Percentiles rank a stretch among this genome's conserved stretches.
These are phyloP conservation scores for Rhexocercosporidium sp. DNA, from an alignment of 2,329 filamentous ascomycete genomes.

Conservation along the genomic window DNA sequence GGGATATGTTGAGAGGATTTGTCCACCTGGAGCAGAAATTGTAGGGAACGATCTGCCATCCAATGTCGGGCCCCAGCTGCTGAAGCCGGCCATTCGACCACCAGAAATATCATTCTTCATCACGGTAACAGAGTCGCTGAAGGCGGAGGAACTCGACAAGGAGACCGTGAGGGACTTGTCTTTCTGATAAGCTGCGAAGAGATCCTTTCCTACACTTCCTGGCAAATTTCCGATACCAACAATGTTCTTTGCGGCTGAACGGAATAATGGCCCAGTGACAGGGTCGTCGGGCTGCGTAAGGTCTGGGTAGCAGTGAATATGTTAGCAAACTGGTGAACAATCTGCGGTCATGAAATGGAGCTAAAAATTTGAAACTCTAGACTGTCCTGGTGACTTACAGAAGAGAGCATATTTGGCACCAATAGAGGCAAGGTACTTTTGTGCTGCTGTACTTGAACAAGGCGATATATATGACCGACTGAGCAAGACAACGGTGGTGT, in stretches of 20 bases:
- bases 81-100: not conserved
- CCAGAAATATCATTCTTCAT: not conserved
- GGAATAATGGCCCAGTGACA: not conserved
- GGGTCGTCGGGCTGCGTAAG: not conserved
- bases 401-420: not conserved
- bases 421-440: not conserved
- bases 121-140: not conserved
- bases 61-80: not conserved
- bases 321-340: not conserved
- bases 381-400: not conserved
- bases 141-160: not conserved
- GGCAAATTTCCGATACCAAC: not conserved
- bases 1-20: constrained; percentile 45
- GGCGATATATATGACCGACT: not conserved
- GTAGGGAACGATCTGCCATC: not conserved
- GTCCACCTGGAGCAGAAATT: constrained; percentile 41
- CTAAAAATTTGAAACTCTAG: too few relatives aligned
- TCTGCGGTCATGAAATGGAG: too few relatives aligned
- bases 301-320: not conserved
- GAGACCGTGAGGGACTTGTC: not conserved
- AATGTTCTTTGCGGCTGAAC: not conserved
- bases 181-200: not conserved
- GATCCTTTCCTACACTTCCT: not conserved
- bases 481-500: not conserved
- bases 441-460: not conserved